Base-by-base conservation (phyloP, 768 basidiomycete genomes). In the Serendipita vermifera region DNA sequence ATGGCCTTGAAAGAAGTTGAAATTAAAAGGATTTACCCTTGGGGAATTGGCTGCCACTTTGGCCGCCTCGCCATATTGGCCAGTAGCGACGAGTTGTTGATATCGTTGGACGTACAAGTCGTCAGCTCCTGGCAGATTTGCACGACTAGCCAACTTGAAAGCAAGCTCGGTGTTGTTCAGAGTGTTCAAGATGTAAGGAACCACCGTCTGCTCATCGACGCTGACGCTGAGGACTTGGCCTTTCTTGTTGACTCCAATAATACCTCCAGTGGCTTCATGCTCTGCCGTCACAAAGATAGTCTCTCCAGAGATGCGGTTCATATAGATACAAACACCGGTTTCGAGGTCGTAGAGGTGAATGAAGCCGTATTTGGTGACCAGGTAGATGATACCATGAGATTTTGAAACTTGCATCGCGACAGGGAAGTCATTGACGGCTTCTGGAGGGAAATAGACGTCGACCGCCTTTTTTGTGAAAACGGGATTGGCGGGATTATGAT, bases 231-330 rank as follows among this genome's bases (percentile, higher is more conserved):
- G 77, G 15, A 97, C 91, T 70, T 99, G 96, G 31, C 96, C 96
- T 72, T 98, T 98, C 78, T 94, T 89, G 80, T 99, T 99, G 66
- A 99, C 92, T 62, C 94, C 94, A 60, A 99, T 90, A 69, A 99
- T 96, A 73, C 96, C 96, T 65, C 90, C 80, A 2, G 84, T 82
- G 15, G 83, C 79, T 68, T 97, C 93, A 65, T 97, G 91, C 65
- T 97, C 93, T 32, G 94, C 89, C 11, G 96, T 97, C 40, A 96
- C 92, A 67, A 99, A 99, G 67, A 99, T 98, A 32, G 96, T 98
- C 74, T 99, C 96, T 32, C 96, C 94, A 38, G 89, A 92, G 68
- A 99, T 99, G 61, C 96, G 87, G 78, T 99, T 99, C 96, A 99
- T 99, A 75, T 98, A 99, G 58, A 99, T 82, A 72, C 96, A 98